Evolutionary conservation across 192 early-diverging fungal genomes (phyloP).

Genomic region (Coemansia sp.): DNA sequence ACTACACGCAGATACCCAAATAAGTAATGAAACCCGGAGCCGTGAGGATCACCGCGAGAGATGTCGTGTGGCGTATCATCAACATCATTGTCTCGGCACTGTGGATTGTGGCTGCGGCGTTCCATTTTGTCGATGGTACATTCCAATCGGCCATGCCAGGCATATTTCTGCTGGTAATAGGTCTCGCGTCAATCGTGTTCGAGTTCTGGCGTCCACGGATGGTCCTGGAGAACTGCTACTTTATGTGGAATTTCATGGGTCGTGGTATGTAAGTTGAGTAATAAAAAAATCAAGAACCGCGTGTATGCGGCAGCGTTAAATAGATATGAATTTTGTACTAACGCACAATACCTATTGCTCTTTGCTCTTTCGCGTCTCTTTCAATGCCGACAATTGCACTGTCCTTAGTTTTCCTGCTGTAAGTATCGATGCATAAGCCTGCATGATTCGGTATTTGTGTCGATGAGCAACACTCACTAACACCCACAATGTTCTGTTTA

Average conservation of each 20-base stretch:
- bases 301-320: not conserved
- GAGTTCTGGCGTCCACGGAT: constrained; percentile 42
- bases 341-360: constrained; percentile 6
- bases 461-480: too few relatives aligned
- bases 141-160: constrained; percentile 45
- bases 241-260: constrained; percentile 54
- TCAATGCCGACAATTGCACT: not conserved
- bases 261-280: constrained; percentile 42
- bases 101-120: constrained; percentile 42
- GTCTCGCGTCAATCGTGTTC: constrained; percentile 29
- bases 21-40: constrained; percentile 9
- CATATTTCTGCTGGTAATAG: constrained; percentile 34
- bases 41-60: constrained; percentile 1
- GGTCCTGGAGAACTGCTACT: constrained; percentile 44
- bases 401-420: constrained; percentile 36
- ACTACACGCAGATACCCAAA: constrained; percentile 2
- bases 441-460: not conserved
- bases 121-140: constrained; percentile 33
- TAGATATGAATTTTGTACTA: not conserved
- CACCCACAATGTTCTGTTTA: not conserved
- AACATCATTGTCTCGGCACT: constrained; percentile 42
- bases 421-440: constrained; percentile 10
- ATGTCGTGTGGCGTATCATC: constrained; percentile 40
- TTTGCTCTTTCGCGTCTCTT: not conserved
- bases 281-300: constrained; percentile 1